A percentile compares a stretch with the other conserved stretches of the same genome.
Evolutionary conservation across 2,329 filamentous ascomycete species (phyloP).

Genomic region (Ascochyta clinopodiicola): DNA sequence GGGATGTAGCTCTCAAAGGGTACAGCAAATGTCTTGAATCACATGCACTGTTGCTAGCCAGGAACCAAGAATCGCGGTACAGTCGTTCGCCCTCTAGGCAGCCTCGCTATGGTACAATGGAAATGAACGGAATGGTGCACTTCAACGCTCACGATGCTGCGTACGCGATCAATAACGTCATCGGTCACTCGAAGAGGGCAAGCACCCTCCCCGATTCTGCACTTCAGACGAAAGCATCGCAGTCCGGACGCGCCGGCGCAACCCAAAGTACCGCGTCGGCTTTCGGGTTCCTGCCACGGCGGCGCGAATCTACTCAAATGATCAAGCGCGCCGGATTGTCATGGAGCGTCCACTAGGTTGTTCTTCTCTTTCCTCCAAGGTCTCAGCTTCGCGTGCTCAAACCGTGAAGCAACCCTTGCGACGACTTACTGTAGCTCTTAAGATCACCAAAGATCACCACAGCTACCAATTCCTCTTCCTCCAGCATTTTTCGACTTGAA

Average conservation of each 20-base stretch:
- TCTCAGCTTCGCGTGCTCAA: constrained; percentile 9
- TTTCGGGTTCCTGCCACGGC: constrained; percentile 5
- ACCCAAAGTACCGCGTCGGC: constrained; percentile 26
- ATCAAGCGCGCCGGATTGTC: constrained; percentile 4
- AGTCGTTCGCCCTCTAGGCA: background rate
- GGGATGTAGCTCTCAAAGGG: background rate
- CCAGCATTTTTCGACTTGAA: background rate
- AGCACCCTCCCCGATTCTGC: constrained; percentile 39
- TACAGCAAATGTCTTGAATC: background rate
- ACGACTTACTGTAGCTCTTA: constrained; percentile 1
- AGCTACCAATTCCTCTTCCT: background rate
- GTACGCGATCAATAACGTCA: constrained; percentile 39
- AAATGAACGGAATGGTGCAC: background rate
- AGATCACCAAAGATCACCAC: background rate
- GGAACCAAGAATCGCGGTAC: background rate
- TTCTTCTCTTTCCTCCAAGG: constrained; percentile 1
- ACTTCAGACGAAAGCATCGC: constrained; percentile 40
- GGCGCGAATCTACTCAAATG: constrained; percentile 7
- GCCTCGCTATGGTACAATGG: background rate
- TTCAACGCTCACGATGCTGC: constrained; percentile 4
- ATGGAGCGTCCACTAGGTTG: background rate
- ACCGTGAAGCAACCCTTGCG: constrained; percentile 10
- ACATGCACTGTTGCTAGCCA: no score
- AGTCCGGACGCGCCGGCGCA: constrained; percentile 29
- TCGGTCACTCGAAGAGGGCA: constrained; percentile 45